Conservation (phyloP, 176 grass and related monocot genomes). For the Zea luxurians region DNA sequence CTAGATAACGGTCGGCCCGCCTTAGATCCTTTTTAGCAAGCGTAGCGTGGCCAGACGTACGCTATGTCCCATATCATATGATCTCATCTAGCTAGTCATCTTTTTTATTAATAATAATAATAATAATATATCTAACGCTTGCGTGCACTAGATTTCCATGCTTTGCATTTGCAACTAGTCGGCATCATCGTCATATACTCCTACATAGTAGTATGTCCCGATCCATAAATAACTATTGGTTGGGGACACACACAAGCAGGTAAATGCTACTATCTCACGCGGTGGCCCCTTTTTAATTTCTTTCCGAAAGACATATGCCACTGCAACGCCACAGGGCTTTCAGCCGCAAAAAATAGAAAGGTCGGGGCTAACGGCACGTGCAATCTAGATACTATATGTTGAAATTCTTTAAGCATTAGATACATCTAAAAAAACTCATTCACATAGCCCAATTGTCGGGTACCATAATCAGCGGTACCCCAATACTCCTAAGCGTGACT, state of each 20-base stretch:
- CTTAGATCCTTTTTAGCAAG: not conserved
- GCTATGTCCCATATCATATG: not conserved
- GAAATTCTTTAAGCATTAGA: too few species aligned
- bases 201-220: not conserved
- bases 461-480: too few species aligned
- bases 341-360: too few species aligned
- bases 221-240: not conserved
- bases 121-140: too few species aligned
- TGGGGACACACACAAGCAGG: not conserved
- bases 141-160: not conserved
- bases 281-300: not conserved
- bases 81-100: too few species aligned
- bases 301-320: not conserved
- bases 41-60: not conserved
- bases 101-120: too few species aligned
- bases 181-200: not conserved
- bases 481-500: too few species aligned
- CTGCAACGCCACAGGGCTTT: too few species aligned
- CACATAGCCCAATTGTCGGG: too few species aligned
- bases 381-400: too few species aligned
- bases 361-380: too few species aligned
- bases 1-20: slow-evolving; percentile 26
- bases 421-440: too few species aligned
- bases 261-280: not conserved
- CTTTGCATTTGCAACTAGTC: not conserved